A percentile compares a stretch with the other conserved stretches of the same genome.
Evolutionary conservation across 2,329 filamentous ascomycete species (phyloP).

Genomic region (Incumbomyces delicatus): DNA sequence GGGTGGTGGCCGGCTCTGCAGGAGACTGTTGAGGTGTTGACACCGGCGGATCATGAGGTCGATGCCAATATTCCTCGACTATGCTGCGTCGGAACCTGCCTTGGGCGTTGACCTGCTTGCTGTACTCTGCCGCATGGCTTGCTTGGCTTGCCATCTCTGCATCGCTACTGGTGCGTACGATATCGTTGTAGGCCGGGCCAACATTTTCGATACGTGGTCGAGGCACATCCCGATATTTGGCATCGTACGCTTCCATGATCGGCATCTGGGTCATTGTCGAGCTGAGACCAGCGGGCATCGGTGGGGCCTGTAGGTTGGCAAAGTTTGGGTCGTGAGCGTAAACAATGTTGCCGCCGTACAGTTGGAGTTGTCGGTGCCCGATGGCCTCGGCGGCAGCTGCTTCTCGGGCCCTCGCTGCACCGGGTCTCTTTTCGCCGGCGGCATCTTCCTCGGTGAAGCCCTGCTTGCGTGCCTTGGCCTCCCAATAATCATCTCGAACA

Average conservation of each 20-base stretch:
- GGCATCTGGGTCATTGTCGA: conserved; percentile 64
- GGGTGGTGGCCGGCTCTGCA: conserved; percentile 22
- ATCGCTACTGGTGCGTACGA: conserved; percentile 64
- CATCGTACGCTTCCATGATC: conserved; percentile 76
- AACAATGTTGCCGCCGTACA: conserved; percentile 73
- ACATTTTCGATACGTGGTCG: conserved; percentile 83
- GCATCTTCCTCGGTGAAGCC: conserved; percentile 95
- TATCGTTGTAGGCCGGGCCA: conserved; percentile 78
- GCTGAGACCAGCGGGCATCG: conserved; percentile 62
- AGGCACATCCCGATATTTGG: conserved; percentile 76
- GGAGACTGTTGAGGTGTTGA: conserved; percentile 34
- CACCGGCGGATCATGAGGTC: conserved; percentile 66
- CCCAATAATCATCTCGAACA: conserved; percentile 97
- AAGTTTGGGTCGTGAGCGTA: conserved; percentile 65
- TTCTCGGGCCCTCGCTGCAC: conserved; percentile 79
- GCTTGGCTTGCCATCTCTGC: conserved; percentile 78
- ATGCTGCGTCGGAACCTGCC: conserved; percentile 71
- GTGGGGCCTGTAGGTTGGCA: conserved; percentile 57
- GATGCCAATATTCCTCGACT: conserved; percentile 70
- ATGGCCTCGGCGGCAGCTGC: conserved; percentile 58
- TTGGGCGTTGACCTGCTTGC: conserved; percentile 71
- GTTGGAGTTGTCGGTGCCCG: conserved; percentile 41
- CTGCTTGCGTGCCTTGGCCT: conserved; percentile 91
- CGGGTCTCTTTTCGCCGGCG: conserved; percentile 90
- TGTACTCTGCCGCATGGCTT: conserved; percentile 81